A percentile compares a stretch with the other conserved stretches of the same genome.
These are phyloP conservation scores for Theobroma grandiflorum DNA, from an alignment of 441 rosid genomes.

Conservation along the genomic window DNA sequence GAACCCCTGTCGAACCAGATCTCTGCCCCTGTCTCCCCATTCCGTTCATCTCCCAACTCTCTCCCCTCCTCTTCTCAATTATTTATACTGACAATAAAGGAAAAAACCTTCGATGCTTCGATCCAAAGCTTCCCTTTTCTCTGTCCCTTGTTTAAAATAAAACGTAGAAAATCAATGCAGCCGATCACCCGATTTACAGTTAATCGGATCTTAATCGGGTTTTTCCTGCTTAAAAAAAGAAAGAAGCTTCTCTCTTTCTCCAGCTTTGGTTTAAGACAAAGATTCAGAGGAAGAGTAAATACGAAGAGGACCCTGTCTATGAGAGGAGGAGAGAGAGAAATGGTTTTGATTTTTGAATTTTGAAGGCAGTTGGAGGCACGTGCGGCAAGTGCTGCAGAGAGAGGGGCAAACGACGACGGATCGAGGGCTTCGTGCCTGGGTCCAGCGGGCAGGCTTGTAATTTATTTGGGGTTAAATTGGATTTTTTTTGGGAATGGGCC, in stretches of 20 bases:
- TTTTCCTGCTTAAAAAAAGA: not conserved
- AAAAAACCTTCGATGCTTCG: slow-evolving; percentile 16
- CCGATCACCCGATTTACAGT: not conserved
- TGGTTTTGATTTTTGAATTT: slow-evolving; percentile 13
- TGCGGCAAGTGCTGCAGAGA: slow-evolving; percentile 17
- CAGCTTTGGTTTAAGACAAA: slow-evolving; percentile 20
- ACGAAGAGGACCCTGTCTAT: slow-evolving; percentile 3
- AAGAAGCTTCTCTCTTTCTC: not conserved
- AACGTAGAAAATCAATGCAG: not conserved
- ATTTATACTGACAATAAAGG: slow-evolving; percentile 2
- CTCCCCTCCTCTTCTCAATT: slow-evolving; percentile 11
- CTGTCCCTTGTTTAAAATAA: not conserved
- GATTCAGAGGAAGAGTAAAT: slow-evolving; percentile 24
- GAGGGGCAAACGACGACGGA: not conserved
- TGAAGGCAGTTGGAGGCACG: slow-evolving; percentile 15
- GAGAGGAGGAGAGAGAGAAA: not conserved
- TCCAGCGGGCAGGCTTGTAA: not conserved
- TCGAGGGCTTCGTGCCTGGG: not conserved
- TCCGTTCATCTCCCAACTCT: slow-evolving; percentile 62
- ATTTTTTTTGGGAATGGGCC: not conserved
- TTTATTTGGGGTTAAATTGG: not conserved
- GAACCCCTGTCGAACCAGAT: slow-evolving; percentile 78
- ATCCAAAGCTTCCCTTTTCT: slow-evolving; percentile 8
- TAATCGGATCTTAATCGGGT: slow-evolving; percentile 15
- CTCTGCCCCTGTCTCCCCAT: slow-evolving; percentile 79